These are phyloP conservation scores for Cordyceps pruinosa DNA, from an alignment of 2,329 filamentous ascomycete genomes.

Conservation along the genomic window DNA sequence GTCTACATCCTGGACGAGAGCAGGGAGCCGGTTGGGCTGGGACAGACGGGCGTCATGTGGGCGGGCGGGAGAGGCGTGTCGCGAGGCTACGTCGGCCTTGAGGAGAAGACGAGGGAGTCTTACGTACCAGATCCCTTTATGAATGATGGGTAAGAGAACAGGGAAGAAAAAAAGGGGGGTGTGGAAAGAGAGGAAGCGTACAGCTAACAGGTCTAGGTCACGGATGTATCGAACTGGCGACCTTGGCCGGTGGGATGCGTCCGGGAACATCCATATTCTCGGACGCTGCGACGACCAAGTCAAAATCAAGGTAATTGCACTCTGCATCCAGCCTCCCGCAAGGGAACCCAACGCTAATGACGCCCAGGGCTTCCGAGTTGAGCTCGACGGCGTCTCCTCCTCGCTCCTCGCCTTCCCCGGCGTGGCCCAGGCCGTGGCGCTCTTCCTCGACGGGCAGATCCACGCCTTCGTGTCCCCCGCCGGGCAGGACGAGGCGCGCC, in stretches of 20 bases:
- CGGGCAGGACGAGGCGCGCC: constrained; percentile 27
- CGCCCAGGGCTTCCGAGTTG: constrained; percentile 49
- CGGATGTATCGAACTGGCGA: constrained; percentile 57
- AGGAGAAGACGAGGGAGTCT: constrained; percentile 40
- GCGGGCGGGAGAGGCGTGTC: constrained; percentile 49
- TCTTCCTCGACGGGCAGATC: constrained; percentile 41
- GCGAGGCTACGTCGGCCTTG: constrained; percentile 48
- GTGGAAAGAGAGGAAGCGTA: too few species aligned
- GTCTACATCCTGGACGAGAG: constrained; percentile 48
- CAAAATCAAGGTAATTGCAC: constrained; percentile 44
- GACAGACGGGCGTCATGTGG: constrained; percentile 48
- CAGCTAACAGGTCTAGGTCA: constrained; percentile 23
- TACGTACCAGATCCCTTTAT: constrained; percentile 46
- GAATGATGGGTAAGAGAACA: constrained; percentile 36
- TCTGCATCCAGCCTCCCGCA: background rate
- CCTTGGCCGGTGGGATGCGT: constrained; percentile 45
- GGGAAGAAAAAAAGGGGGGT: background rate
- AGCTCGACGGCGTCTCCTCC: constrained; percentile 51
- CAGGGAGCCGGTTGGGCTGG: constrained; percentile 36
- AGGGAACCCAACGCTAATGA: background rate
- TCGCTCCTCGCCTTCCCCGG: constrained; percentile 39
- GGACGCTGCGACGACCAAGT: constrained; percentile 56
- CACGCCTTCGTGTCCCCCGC: constrained; percentile 42
- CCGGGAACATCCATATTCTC: constrained; percentile 48
- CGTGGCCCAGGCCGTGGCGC: constrained; percentile 40